Evolutionary conservation across 2,329 filamentous ascomycete species (phyloP), one percentile per base, ranked within the genome.

Genomic region (Fusarium decemcellulare): DNA sequence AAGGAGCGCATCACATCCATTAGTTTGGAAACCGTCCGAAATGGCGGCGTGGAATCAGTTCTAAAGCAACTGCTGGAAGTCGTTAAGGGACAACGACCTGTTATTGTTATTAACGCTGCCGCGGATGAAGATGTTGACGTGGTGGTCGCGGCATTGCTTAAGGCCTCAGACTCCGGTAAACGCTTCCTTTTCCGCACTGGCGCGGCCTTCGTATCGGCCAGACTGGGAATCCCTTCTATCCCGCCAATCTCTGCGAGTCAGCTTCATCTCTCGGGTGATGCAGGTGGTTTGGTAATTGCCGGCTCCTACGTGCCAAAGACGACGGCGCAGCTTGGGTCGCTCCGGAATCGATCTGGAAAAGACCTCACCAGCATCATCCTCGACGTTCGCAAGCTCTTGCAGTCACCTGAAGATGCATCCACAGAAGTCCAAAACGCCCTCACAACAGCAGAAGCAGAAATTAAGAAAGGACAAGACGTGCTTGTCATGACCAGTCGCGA

Each of bases 231-330:
- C 32, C 78, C 79, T 0, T 59, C 83, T 0, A 88, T 88, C 16
- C 74, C 83, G 0, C 86, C 87, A 0, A 81, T 89, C 11, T 82
- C 85, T 0, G 81, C 84, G 0, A 65, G 73, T 0, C 79, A 86
- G 27, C 76, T 89, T 0, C 66, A 79, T 0, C 74, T 85, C 0
- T 76, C 76, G 0, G 75, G 76, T 1, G 61, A 75, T 3, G 77
- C 78, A 0, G 87, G 87, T 0, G 87, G 86, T 0, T 72, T 90
- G 1, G 82, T 89, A 16, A 82, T 90, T 15, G 87, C 86, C 0
- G 87, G 88, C 0, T 87, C 85, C 0, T 89, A 90, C 46, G 86
- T 89, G 0, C 86, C 86, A 4, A 89, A 89, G 67, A 90, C 87
- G 0, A 89, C 87, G 0, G 82, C 84, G 0, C 87, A 89, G 59